Conservation (phyloP, 768 basidiomycete species). For the Pisolithus tinctorius region DNA sequence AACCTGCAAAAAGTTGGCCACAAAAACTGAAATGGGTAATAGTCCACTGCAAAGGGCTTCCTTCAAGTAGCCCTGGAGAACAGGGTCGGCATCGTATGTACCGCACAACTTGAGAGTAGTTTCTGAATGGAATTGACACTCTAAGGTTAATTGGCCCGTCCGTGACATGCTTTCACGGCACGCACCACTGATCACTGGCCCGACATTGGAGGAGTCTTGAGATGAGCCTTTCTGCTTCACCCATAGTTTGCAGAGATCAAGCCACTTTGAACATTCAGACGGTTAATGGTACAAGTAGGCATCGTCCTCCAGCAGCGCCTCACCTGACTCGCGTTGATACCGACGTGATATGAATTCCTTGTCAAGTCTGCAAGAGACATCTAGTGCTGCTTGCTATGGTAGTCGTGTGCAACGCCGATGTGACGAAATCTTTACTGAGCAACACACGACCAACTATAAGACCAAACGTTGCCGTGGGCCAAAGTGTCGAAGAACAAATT, state of each 20-base stretch:
- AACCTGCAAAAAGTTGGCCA: slow-evolving; percentile 61
- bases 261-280: slow-evolving; percentile 45
- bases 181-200: slow-evolving; percentile 56
- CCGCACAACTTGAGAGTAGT: slow-evolving; percentile 63
- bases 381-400: not conserved
- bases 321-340: slow-evolving; percentile 59
- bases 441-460: too few species aligned
- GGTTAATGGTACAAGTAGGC: not conserved
- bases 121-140: slow-evolving; percentile 34
- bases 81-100: slow-evolving; percentile 63
- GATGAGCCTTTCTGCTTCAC: slow-evolving; percentile 42
- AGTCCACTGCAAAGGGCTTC: slow-evolving; percentile 49
- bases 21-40: slow-evolving; percentile 52
- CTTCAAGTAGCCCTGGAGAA: slow-evolving; percentile 60
- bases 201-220: slow-evolving; percentile 34
- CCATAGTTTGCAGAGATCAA: slow-evolving; percentile 55
- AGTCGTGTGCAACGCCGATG: too few species aligned
- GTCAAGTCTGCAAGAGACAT: slow-evolving; percentile 71
- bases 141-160: slow-evolving; percentile 1
- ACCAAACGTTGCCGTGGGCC: too few species aligned
- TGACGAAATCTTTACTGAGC: too few species aligned
- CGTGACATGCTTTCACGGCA: not conserved
- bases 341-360: slow-evolving; percentile 67
- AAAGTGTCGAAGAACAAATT: too few species aligned
- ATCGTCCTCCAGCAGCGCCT: slow-evolving; percentile 11